Percentiles rank a stretch among this genome's conserved stretches.
These are phyloP conservation scores for Herpetospermum pedunculosum DNA, from an alignment of 306 rosid genomes.

Conservation along the genomic window DNA sequence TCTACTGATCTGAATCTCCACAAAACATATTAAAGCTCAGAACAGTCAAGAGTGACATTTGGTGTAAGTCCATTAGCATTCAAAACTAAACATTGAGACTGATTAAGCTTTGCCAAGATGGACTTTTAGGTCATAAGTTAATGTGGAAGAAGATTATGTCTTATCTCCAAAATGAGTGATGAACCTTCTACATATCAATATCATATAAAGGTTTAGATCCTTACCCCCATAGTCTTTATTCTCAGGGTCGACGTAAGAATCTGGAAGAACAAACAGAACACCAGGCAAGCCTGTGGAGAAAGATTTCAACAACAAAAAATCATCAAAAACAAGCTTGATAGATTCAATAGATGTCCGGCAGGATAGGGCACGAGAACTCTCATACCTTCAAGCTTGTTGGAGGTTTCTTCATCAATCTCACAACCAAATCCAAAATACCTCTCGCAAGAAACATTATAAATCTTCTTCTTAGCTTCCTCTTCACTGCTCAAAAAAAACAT, in stretches of 20 bases:
- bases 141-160: background rate
- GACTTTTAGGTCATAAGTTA: background rate
- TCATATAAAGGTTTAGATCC: background rate
- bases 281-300: conserved; percentile 56
- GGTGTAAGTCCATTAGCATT: conserved; percentile 50
- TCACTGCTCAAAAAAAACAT: conserved; percentile 24
- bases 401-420: conserved; percentile 87
- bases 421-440: conserved; percentile 90
- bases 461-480: conserved; percentile 88
- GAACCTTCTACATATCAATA: background rate
- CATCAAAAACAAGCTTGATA: background rate
- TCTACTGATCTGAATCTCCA: conserved; percentile 34
- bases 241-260: conserved; percentile 86
- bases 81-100: conserved; percentile 15
- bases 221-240: conserved; percentile 86
- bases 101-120: conserved; percentile 27
- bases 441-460: conserved; percentile 81
- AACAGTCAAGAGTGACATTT: conserved; percentile 22
- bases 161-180: background rate
- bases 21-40: conserved; percentile 14
- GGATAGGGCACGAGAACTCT: background rate
- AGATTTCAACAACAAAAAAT: background rate
- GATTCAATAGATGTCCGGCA: background rate
- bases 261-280: conserved; percentile 83
- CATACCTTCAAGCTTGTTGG: conserved; percentile 81